phyloP scores from a whole-genome alignment of 352 stramenopile genomes.

The Phytophthora sansomeana region DNA sequence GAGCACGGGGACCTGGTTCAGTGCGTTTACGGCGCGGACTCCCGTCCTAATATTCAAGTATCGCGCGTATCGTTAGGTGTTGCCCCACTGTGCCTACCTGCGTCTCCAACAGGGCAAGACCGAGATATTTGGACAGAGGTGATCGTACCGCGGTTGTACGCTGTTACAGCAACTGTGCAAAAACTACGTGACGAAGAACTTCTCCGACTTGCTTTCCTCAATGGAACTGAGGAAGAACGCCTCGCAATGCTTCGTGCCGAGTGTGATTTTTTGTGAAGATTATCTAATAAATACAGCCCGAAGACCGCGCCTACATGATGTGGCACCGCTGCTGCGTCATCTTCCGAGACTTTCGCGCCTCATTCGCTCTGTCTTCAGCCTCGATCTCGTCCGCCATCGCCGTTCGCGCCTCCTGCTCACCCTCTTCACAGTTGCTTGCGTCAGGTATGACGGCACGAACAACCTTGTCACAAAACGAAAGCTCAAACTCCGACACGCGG shows the following conservation, averaged over 20 bases:
- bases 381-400: conserved; percentile 83
- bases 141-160: conserved; percentile 73
- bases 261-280: conserved; percentile 66
- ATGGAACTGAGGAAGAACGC: conserved; percentile 53
- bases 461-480: conserved; percentile 83
- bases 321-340: conserved; percentile 26
- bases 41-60: conserved; percentile 53
- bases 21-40: conserved; percentile 58
- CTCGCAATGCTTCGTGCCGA: conserved; percentile 53
- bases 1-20: conserved; percentile 73
- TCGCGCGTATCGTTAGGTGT: conserved; percentile 58
- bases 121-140: conserved; percentile 64
- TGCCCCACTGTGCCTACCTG: conserved; percentile 47
- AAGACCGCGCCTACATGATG: conserved; percentile 44
- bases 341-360: conserved; percentile 48
- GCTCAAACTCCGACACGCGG: conserved; percentile 78
- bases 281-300: conserved; percentile 14
- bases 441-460: conserved; percentile 61
- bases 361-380: conserved; percentile 70
- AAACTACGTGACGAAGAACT: conserved; percentile 61
- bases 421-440: conserved; percentile 2
- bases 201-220: conserved; percentile 69
- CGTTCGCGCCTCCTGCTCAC: conserved; percentile 60
- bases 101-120: conserved; percentile 12
- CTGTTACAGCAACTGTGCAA: conserved; percentile 50